phyloP scores from a whole-genome alignment of 2,329 filamentous ascomycete species.

The Colletotrichum tanaceti region DNA sequence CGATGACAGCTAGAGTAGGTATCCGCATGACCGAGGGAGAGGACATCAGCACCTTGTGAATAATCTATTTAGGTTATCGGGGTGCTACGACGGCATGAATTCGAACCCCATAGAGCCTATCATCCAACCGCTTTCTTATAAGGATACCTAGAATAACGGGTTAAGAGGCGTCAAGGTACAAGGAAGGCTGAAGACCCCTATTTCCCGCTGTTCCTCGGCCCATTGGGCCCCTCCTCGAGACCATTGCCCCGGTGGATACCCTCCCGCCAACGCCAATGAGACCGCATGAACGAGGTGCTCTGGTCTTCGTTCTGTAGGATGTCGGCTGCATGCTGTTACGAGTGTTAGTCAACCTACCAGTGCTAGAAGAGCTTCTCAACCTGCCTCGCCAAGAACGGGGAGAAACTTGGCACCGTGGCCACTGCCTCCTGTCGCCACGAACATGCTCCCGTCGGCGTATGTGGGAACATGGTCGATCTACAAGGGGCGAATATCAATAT shows the following conservation, averaged over 20 bases:
- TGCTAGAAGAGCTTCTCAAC: neutral
- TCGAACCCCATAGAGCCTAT: no score
- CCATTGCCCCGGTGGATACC: conserved; percentile 46
- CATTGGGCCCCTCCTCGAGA: conserved; percentile 47
- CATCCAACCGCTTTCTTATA: no score
- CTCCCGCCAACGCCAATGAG: conserved; percentile 49
- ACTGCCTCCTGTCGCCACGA: conserved; percentile 51
- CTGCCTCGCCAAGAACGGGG: conserved; percentile 49
- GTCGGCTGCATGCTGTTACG: conserved; percentile 47
- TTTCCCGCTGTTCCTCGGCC: conserved; percentile 43
- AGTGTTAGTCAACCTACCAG: conserved; percentile 26
- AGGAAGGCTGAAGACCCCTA: neutral
- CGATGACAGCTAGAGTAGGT: no score
- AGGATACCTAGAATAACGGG: no score
- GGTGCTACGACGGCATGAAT: no score
- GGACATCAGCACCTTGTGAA: no score
- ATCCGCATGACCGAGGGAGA: no score
- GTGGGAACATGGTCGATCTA: conserved; percentile 50
- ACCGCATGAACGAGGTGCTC: conserved; percentile 47
- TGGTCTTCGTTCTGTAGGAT: conserved; percentile 46
- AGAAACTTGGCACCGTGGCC: conserved; percentile 53
- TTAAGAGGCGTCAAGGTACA: no score
- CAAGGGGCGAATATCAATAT: neutral
- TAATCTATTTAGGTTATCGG: no score
- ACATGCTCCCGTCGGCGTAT: conserved; percentile 47